A percentile compares a stretch with the other conserved stretches of the same genome.
Evolutionary conservation across 495 filamentous ascomycete genomes (phyloP).

Genomic region (Penicillium simplicissimum): DNA sequence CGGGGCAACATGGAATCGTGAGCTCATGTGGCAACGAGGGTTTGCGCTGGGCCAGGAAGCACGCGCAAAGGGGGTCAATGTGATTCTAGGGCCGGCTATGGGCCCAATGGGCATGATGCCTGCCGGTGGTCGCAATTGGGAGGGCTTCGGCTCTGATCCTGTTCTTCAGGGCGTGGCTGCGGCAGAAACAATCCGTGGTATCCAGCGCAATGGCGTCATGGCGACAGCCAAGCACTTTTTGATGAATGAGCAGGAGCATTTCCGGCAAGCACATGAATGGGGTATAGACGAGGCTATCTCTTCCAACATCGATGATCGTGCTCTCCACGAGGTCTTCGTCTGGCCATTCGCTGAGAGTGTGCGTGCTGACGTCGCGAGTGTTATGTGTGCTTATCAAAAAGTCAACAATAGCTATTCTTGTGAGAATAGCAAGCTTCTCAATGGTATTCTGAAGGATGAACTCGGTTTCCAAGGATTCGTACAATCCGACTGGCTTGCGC

Average conservation of each 20-base stretch:
- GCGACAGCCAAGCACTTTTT: conserved; percentile 83
- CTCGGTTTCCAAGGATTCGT: conserved; percentile 94
- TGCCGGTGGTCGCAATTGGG: conserved; percentile 89
- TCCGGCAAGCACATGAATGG: conserved; percentile 74
- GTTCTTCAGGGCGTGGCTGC: conserved; percentile 70
- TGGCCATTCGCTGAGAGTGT: conserved; percentile 92
- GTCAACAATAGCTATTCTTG: conserved; percentile 91
- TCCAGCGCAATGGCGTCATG: conserved; percentile 78
- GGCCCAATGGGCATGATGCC: conserved; percentile 80
- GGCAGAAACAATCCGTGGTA: conserved; percentile 70
- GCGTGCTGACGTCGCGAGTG: conserved; percentile 78
- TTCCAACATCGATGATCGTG: conserved; percentile 79
- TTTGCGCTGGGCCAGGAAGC: conserved; percentile 69
- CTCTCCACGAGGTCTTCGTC: conserved; percentile 80
- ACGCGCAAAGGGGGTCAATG: conserved; percentile 69
- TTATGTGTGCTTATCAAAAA: conserved; percentile 91
- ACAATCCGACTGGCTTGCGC: conserved; percentile 90
- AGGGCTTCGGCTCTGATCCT: conserved; percentile 79
- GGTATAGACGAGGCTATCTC: conserved; percentile 71
- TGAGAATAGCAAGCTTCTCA: conserved; percentile 87
- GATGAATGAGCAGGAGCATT: conserved; percentile 88
- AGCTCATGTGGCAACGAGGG: conserved; percentile 73
- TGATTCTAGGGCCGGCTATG: conserved; percentile 74
- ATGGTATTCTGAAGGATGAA: conserved; percentile 93
- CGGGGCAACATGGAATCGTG: conserved; percentile 84